These are phyloP conservation scores for Lyophyllum shimeji DNA, from an alignment of 768 basidiomycete genomes.

Conservation along the genomic window DNA sequence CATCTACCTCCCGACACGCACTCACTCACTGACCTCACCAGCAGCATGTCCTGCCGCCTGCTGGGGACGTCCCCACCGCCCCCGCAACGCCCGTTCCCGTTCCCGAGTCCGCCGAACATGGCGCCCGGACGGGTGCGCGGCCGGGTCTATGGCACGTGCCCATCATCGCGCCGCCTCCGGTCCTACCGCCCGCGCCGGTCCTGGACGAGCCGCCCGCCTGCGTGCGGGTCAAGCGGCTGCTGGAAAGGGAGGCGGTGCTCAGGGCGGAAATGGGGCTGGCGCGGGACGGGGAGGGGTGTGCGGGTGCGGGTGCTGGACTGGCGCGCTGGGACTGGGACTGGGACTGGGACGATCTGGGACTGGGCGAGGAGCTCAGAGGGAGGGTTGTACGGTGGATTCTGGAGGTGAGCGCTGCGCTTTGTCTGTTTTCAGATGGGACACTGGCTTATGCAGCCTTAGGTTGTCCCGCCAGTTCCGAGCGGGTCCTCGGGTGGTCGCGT, in stretches of 20 bases:
- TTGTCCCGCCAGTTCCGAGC: neutral
- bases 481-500: too few relatives aligned
- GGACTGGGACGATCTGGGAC: constrained; percentile 22
- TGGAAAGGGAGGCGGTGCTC: constrained; percentile 37
- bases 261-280: constrained; percentile 23
- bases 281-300: too few relatives aligned
- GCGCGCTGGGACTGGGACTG: neutral
- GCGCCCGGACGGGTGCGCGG: neutral
- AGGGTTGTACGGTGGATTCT: constrained; percentile 46
- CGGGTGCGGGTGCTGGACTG: neutral
- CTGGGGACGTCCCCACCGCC: neutral
- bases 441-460: too few relatives aligned
- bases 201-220: constrained; percentile 44
- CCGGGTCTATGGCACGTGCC: constrained; percentile 32
- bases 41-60: neutral
- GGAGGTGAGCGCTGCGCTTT: constrained; percentile 29
- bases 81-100: constrained; percentile 3
- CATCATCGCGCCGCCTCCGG: constrained; percentile 53
- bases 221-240: constrained; percentile 36
- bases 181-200: constrained; percentile 30
- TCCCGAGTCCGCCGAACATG: neutral
- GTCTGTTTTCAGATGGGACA: too few relatives aligned
- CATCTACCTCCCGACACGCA: neutral
- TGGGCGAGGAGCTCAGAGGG: constrained; percentile 30
- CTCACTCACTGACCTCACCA: neutral